phyloP scores from a whole-genome alignment of 441 rosid species.

The Erodium texanum region DNA sequence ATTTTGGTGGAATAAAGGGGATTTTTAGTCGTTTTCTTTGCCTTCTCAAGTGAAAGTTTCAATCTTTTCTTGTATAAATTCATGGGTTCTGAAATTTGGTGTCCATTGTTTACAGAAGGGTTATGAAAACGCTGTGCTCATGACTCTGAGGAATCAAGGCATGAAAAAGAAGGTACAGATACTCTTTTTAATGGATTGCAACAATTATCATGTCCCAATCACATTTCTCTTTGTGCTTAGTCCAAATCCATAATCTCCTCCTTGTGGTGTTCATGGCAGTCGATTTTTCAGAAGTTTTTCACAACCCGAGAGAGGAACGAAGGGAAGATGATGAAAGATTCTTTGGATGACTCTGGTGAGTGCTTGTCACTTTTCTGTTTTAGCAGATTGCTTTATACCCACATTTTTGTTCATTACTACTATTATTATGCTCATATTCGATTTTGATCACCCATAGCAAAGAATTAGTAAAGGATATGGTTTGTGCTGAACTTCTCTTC shows the following conservation, averaged over 20 bases:
- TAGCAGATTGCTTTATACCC: neutral
- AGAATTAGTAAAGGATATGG: neutral
- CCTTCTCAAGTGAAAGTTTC: neutral
- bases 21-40: neutral
- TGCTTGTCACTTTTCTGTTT: conserved; percentile 6
- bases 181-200: neutral
- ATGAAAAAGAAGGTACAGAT: conserved; percentile 27
- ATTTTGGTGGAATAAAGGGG: neutral
- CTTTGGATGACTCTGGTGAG: conserved; percentile 30
- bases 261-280: conserved; percentile 19
- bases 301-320: conserved; percentile 18
- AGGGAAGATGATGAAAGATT: conserved; percentile 19
- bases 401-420: neutral
- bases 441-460: neutral
- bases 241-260: neutral
- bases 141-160: conserved; percentile 31
- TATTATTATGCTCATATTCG: neutral
- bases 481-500: neutral
- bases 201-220: neutral
- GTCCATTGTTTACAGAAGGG: neutral
- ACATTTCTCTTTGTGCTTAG: conserved; percentile 4
- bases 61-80: neutral
- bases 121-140: conserved; percentile 17
- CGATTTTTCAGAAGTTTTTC: conserved; percentile 33
- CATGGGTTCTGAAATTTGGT: no score